Evolutionary conservation across 148 eudicot genomes (phyloP), one percentile per base, ranked within the genome.

Genomic region (Camellia granthamiana): DNA sequence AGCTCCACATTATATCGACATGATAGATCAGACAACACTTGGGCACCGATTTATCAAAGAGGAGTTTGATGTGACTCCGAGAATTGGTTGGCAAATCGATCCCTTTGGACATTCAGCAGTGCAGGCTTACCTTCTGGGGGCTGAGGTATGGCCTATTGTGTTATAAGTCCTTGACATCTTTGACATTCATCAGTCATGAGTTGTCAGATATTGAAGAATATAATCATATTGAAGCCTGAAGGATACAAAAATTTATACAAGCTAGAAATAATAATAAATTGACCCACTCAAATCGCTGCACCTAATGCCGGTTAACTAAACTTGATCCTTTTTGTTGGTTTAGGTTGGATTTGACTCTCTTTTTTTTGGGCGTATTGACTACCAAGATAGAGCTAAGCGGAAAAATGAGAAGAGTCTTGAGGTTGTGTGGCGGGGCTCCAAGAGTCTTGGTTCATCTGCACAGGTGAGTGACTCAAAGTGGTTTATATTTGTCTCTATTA

Each of bases 41-140:
- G 99, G 99, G 70, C 99, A 97, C 72, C 85, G 74, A 46, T 97
- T 87, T 77, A 84, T 97, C 10, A 97, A 92, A 85, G 83, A 90
- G 58, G 88, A 89, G 68, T 97, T 97, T 74, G 92, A 94, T 79
- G 87, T 97, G 72, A 89, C 90, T 64, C 99, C 99, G 2, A 89
- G 99, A 90, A 91, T 94, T 74, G 99, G 99, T 77, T 97, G 99
- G 99, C 99, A 97, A 86, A 94, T 97, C 46, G 99, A 97, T 65
- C 99, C 99, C 4, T 97, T 97, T 89, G 99, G 99, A 67, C 99
- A 97, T 90, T 94, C 99, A 21, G 99, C 99, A 41, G 95, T 97
- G 77, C 99, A 97, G 86, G 99, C 95, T 78, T 97, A 94, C 85
- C 89, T 97, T 78, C 86, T 97, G 78, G 97, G 99, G 74, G 98